Percentiles rank a stretch among this genome's conserved stretches.
These are phyloP conservation scores for Pulveroboletus ravenelii DNA, from an alignment of 768 basidiomycete species.

Conservation along the genomic window DNA sequence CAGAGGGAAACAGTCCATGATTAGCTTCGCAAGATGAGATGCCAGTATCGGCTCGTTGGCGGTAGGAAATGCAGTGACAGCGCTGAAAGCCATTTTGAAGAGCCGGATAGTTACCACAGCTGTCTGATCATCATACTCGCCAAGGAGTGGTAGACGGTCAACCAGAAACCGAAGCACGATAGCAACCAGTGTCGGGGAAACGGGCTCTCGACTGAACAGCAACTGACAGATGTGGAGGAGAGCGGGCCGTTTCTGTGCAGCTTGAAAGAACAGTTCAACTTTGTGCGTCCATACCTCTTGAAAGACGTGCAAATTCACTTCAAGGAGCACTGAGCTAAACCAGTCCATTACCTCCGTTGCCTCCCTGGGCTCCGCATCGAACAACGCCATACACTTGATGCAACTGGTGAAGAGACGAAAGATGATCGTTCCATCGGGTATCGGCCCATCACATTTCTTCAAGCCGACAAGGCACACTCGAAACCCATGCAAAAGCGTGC, in stretches of 20 bases:
- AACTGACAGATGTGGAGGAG: conserved; percentile 82
- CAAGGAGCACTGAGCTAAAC: conserved; percentile 65
- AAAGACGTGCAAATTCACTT: conserved; percentile 88
- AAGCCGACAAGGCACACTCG: conserved; percentile 72
- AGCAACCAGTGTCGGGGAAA: conserved; percentile 77
- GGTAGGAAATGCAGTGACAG: conserved; percentile 67
- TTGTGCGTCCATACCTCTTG: conserved; percentile 95
- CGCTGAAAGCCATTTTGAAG: conserved; percentile 93
- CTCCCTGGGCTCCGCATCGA: conserved; percentile 66
- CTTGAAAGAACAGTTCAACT: conserved; percentile 86
- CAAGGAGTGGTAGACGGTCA: conserved; percentile 73
- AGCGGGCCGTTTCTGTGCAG: conserved; percentile 67
- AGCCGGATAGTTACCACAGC: conserved; percentile 83
- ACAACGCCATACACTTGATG: conserved; percentile 79
- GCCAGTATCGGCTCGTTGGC: conserved; percentile 92
- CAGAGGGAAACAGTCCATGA: conserved; percentile 95
- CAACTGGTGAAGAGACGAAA: conserved; percentile 84
- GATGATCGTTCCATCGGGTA: conserved; percentile 82
- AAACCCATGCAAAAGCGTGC: conserved; percentile 84
- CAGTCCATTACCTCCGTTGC: conserved; percentile 81
- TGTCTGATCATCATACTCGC: conserved; percentile 76
- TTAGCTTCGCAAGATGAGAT: conserved; percentile 83
- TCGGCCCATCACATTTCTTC: conserved; percentile 72
- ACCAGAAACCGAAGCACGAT: conserved; percentile 87
- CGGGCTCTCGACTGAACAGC: conserved; percentile 73